Conservation (phyloP, 192 early-diverging fungal genomes). For the Rhizoclosmatium sp. region DNA sequence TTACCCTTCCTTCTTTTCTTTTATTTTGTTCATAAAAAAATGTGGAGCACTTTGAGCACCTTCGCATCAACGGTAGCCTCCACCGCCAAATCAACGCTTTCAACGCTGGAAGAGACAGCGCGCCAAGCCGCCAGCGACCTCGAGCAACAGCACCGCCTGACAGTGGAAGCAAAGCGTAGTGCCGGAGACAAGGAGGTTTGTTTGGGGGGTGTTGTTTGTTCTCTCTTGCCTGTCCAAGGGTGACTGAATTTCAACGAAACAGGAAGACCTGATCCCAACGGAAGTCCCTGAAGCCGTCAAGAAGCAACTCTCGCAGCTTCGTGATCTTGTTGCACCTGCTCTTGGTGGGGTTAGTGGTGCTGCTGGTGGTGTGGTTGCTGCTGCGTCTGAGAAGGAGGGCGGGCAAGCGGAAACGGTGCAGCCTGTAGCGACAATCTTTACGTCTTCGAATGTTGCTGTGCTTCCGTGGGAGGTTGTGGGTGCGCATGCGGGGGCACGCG, state of each 20-base stretch:
- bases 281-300: not conserved
- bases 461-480: constrained; percentile 23
- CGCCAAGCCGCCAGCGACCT: constrained; percentile 15
- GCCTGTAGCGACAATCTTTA: not conserved
- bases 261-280: not conserved
- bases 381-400: not conserved
- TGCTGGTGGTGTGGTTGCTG: not conserved
- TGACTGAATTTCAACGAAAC: not conserved
- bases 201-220: not conserved
- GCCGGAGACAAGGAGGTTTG: constrained; percentile 11
- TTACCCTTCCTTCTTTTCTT: no score
- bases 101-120: constrained; percentile 7
- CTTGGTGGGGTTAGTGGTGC: not conserved
- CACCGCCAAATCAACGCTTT: not conserved
- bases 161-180: constrained; percentile 29
- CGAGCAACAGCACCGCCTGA: constrained; percentile 25
- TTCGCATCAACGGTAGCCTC: not conserved
- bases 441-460: not conserved
- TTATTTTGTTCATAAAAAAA: no score
- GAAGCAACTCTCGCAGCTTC: not conserved
- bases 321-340: not conserved
- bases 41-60: no score
- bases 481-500: not conserved
- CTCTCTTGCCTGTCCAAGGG: not conserved
- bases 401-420: not conserved